Conservation (phyloP, 331 rosid genomes). For the Dryas integrifolia region DNA sequence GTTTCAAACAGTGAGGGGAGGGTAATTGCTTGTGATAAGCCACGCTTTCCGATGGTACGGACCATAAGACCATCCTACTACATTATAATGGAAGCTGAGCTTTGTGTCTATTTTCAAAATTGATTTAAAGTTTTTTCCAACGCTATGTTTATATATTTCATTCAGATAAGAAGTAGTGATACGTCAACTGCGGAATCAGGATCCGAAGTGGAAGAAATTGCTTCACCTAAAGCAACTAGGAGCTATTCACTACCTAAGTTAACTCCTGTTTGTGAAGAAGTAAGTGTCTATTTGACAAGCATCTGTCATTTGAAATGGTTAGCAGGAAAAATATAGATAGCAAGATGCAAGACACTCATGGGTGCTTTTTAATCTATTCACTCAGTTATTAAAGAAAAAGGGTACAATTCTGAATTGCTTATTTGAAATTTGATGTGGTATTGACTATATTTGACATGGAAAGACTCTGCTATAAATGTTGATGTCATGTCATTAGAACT, state of each 20-base stretch:
- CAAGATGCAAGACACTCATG: no score
- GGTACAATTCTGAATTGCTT: no score
- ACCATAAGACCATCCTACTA: slow-evolving; percentile 7
- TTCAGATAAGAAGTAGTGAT: slow-evolving; percentile 72
- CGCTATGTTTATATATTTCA: slow-evolving; percentile 20
- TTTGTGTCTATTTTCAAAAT: not conserved
- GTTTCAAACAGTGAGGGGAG: slow-evolving; percentile 56
- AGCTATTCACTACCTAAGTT: slow-evolving; percentile 54
- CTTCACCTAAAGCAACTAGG: slow-evolving; percentile 66
- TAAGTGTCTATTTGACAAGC: slow-evolving; percentile 32
- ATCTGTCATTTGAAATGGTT: slow-evolving; percentile 4
- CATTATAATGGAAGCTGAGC: slow-evolving; percentile 1
- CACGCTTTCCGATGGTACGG: slow-evolving; percentile 47
- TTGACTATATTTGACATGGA: not conserved
- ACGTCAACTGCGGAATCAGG: slow-evolving; percentile 92
- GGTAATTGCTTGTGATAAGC: slow-evolving; percentile 55
- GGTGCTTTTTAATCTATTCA: no score
- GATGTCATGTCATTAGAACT: not conserved
- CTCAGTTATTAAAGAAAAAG: no score
- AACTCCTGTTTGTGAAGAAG: slow-evolving; percentile 88
- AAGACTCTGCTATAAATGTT: not conserved
- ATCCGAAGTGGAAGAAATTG: slow-evolving; percentile 83
- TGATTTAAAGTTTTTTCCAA: not conserved
- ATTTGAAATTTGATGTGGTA: no score
- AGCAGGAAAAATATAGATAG: not conserved